A percentile compares a stretch with the other conserved stretches of the same genome.
phyloP scores from a whole-genome alignment of 2,329 filamentous ascomycete species.

The Neurospora sp. region DNA sequence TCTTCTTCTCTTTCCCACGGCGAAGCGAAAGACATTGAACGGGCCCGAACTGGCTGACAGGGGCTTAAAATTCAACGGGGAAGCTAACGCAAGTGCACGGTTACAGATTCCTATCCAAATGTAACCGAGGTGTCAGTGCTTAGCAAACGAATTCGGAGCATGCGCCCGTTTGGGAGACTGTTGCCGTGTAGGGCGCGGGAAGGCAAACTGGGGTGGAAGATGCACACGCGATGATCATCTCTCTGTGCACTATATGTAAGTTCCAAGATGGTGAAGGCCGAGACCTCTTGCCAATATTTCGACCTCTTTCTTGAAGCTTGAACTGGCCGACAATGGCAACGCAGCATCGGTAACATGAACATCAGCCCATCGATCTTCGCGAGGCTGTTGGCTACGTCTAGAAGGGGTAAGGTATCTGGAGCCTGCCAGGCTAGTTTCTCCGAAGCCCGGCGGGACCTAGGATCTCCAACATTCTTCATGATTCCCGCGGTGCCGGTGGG shows the following conservation, averaged over 20 bases:
- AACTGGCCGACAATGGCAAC: background rate
- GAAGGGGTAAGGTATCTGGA: background rate
- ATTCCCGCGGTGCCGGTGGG: background rate
- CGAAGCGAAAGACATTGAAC: background rate
- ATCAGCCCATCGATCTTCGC: background rate
- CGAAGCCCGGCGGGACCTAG: background rate
- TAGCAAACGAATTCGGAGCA: background rate
- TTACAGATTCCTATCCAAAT: background rate
- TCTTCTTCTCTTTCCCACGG: background rate
- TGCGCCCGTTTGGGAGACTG: background rate
- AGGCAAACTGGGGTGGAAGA: background rate
- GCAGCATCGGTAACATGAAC: background rate
- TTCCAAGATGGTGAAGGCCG: background rate
- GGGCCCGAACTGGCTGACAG: background rate
- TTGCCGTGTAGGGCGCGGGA: background rate
- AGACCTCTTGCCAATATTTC: background rate
- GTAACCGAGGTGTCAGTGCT: background rate
- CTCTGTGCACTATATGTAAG: background rate
- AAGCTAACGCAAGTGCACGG: background rate
- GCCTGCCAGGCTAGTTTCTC: background rate
- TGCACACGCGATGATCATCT: background rate
- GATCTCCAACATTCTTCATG: background rate
- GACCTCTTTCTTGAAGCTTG: background rate
- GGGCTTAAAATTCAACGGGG: background rate
- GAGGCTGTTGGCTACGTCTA: background rate